Evolutionary conservation across 2,329 filamentous ascomycete genomes (phyloP), one percentile per base, ranked within the genome.

Genomic region (Sordariomycetes sp.): DNA sequence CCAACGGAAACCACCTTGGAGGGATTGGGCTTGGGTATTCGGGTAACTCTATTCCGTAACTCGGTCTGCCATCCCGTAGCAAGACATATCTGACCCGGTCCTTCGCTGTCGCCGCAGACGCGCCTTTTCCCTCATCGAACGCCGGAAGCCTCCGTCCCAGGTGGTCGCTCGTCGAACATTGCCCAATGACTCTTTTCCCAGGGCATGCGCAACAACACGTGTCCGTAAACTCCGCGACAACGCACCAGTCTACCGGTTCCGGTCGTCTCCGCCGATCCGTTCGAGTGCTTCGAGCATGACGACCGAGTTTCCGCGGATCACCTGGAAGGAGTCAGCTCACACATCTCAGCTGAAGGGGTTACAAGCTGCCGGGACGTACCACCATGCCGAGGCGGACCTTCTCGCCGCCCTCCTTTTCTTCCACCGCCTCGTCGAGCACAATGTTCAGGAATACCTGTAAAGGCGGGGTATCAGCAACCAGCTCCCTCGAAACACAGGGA

Each of bases 231-330:
- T 7, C 46, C n/a, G 18, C 5, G 14, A 16, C 18, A n/a, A 43
- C 3, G 14, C 5, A 14, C 12, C 14, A 3, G 20, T 50, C 20
- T 24, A 50, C 20, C 46, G 20, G 3, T n/a, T 4, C 18, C 75
- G 73, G 63, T 86, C 80, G 66, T 83, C 80, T 60, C 82, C 81
- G 62, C 82, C 83, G 64, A 89, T 87, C 67, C 85, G 78, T 70
- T 86, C 82, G 59, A 89, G 73, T 11, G 85, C 90, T 75, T 99
- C 95, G 59, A 99, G 83, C 93, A 99, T 97, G 59, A 99, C 92
- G 28, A 99, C 92, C 1, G 93, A 96, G 76, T 99, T 99, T 63
- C 94, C 94, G 65, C 95, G 89, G 68, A 99, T 97, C 63, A 97
- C 89, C 88, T 91, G 6, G 20, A 48, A 11, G 43, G 1, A 16